Conservation (phyloP, 257 asterid genomes). For the Gentiana straminea region DNA sequence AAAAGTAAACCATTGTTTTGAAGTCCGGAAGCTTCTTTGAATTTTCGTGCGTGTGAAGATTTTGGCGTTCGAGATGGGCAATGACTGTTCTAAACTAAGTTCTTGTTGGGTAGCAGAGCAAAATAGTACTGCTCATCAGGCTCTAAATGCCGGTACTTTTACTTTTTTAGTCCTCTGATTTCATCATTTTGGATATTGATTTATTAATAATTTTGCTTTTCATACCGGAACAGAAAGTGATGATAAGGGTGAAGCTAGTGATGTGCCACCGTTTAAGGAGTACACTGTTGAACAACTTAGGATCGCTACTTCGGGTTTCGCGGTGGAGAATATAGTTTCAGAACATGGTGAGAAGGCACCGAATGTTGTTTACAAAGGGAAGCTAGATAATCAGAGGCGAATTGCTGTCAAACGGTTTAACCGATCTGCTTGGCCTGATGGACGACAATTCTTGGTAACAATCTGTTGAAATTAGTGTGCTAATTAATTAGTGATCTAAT, state of each 20-base stretch:
- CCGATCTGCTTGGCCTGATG: conserved; percentile 83
- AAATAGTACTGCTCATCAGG: conserved; percentile 20
- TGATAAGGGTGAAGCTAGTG: conserved; percentile 63
- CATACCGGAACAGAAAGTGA: conserved; percentile 32
- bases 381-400: conserved; percentile 73
- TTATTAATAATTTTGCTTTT: not conserved
- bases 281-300: conserved; percentile 75
- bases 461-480: too few species aligned
- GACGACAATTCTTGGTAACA: conserved; percentile 82
- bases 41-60: not conserved
- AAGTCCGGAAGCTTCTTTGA: not conserved
- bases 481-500: too few species aligned
- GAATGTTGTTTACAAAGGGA: conserved; percentile 83
- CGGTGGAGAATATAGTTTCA: conserved; percentile 86
- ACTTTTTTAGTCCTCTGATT: not conserved
- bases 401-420: conserved; percentile 93
- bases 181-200: not conserved
- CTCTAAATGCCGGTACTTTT: conserved; percentile 21
- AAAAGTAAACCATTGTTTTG: not conserved
- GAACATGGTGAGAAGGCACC: conserved; percentile 99
- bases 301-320: conserved; percentile 79
- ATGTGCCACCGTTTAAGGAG: conserved; percentile 72
- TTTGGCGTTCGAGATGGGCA: conserved; percentile 27
- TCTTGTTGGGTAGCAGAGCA: conserved; percentile 28
- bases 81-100: conserved; percentile 25